Percentiles rank a stretch among this genome's conserved stretches.
Evolutionary conservation across 2,329 filamentous ascomycete genomes (phyloP).

Genomic region (Decorospora gaudefroyi): DNA sequence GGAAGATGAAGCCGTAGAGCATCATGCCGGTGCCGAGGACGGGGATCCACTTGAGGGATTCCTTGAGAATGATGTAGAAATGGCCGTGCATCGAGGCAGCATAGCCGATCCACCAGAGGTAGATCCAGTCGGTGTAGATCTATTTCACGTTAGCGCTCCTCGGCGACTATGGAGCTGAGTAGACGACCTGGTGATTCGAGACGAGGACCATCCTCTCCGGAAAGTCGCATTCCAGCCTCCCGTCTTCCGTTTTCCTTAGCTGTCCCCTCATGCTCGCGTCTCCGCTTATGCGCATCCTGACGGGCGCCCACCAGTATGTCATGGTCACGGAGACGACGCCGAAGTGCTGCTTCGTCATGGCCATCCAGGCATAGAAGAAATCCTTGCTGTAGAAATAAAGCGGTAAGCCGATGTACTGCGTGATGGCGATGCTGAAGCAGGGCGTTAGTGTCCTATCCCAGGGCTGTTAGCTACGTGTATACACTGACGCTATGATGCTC

Average conservation of each 20-base stretch:
- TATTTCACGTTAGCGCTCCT: slow-evolving; percentile 27
- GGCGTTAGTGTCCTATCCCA: slow-evolving; percentile 31
- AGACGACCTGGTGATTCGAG: slow-evolving; percentile 73
- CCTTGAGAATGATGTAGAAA: slow-evolving; percentile 87
- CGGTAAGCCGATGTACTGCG: slow-evolving; percentile 73
- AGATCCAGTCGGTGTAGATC: slow-evolving; percentile 89
- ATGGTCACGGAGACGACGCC: slow-evolving; percentile 75
- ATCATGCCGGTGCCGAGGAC: slow-evolving; percentile 80
- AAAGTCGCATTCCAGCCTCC: slow-evolving; percentile 74
- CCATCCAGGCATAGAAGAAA: slow-evolving; percentile 82
- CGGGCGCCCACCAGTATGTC: slow-evolving; percentile 84
- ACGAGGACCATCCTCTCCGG: slow-evolving; percentile 80
- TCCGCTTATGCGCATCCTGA: slow-evolving; percentile 77
- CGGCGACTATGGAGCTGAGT: neutral
- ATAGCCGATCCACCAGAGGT: slow-evolving; percentile 91
- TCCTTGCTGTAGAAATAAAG: slow-evolving; percentile 75
- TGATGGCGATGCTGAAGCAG: slow-evolving; percentile 56
- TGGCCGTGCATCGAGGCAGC: slow-evolving; percentile 79
- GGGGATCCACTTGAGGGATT: slow-evolving; percentile 83
- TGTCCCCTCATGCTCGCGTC: slow-evolving; percentile 78
- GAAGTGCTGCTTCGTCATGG: slow-evolving; percentile 83
- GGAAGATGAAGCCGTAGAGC: slow-evolving; percentile 88
- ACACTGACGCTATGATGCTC: slow-evolving; percentile 49
- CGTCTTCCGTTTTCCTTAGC: slow-evolving; percentile 68
- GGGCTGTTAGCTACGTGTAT: slow-evolving; percentile 12